Percentiles rank a stretch among this genome's conserved stretches.
phyloP scores from a whole-genome alignment of 306 rosid species.

The Sesbania bispinosa region DNA sequence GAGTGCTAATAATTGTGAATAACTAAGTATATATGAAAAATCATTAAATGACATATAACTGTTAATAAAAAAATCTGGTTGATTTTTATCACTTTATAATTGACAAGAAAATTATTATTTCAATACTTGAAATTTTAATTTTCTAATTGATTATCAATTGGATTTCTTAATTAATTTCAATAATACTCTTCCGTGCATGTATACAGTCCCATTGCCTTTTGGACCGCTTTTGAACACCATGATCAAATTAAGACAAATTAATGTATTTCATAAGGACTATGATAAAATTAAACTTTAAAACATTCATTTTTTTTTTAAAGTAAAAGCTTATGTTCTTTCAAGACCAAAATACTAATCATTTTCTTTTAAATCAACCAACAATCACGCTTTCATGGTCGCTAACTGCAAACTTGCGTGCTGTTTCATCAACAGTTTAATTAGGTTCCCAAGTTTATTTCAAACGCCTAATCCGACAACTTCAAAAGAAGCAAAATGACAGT shows the following conservation, averaged over 20 bases:
- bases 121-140: not conserved
- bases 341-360: constrained; percentile 2
- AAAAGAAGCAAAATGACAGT: not conserved
- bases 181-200: not conserved
- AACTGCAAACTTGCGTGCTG: constrained; percentile 23
- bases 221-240: not conserved
- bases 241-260: not conserved
- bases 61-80: too few species aligned
- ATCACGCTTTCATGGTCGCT: constrained; percentile 12
- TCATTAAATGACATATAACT: too few species aligned
- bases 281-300: not conserved
- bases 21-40: too few species aligned
- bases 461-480: constrained; percentile 13
- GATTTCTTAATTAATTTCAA: not conserved
- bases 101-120: not conserved
- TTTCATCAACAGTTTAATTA: constrained; percentile 26
- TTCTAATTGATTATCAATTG: not conserved
- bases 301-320: too few species aligned
- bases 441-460: constrained; percentile 28
- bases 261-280: not conserved
- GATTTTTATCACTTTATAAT: too few species aligned
- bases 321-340: not conserved
- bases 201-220: not conserved
- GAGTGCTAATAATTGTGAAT: too few species aligned
- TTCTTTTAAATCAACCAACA: constrained; percentile 3